phyloP scores from a whole-genome alignment of 1,139 yeast species.

The Meyerozyma guilliermondii region DNA sequence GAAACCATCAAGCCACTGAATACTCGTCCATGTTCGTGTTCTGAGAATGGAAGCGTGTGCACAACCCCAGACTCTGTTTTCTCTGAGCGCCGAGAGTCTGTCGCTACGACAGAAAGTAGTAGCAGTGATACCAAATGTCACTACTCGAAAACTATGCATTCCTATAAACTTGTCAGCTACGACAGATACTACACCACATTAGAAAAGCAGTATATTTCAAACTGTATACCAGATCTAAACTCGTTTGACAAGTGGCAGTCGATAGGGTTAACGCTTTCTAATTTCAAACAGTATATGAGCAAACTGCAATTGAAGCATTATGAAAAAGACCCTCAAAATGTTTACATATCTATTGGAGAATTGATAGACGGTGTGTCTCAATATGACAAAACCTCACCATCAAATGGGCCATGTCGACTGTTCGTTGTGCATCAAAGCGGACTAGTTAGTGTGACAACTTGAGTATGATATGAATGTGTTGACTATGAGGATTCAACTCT shows the following conservation, averaged over 20 bases:
- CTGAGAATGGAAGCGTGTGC: neutral
- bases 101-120: slow-evolving; percentile 3
- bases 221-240: slow-evolving; percentile 36
- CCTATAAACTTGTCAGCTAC: slow-evolving; percentile 17
- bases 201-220: slow-evolving; percentile 35
- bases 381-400: slow-evolving; percentile 4
- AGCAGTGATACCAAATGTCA: slow-evolving; percentile 1
- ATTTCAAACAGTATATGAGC: slow-evolving; percentile 16
- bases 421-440: slow-evolving; percentile 32
- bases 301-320: slow-evolving; percentile 1
- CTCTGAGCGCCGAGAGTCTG: slow-evolving; percentile 4
- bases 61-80: slow-evolving; percentile 5
- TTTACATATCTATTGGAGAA: slow-evolving; percentile 16
- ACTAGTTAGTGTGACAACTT: slow-evolving; percentile 19
- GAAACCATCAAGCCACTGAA: neutral
- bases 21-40: neutral
- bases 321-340: slow-evolving; percentile 6
- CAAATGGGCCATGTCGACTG: slow-evolving; percentile 15
- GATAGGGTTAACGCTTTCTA: slow-evolving; percentile 26
- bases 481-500: no score
- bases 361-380: slow-evolving; percentile 9
- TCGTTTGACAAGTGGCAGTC: slow-evolving; percentile 40
- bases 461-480: no score
- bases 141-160: slow-evolving; percentile 11
- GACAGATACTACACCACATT: slow-evolving; percentile 22